Conservation (phyloP, 805 yeast species). For the Candida oleophila region DNA sequence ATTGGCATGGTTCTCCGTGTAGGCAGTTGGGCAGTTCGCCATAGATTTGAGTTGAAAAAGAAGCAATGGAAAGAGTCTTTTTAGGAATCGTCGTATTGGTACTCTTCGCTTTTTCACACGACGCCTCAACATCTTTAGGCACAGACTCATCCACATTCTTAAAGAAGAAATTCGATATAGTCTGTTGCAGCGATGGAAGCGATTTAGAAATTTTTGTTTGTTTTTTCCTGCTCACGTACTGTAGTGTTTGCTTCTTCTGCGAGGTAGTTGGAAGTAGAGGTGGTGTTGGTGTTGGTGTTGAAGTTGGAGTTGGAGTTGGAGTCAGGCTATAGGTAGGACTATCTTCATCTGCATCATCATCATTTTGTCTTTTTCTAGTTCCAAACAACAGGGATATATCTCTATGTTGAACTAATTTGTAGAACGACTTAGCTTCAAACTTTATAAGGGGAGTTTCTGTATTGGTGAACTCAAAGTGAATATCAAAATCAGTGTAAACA, state of each 20-base stretch:
- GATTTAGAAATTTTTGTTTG: conserved; percentile 3
- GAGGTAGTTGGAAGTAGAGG: not conserved
- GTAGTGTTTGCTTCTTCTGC: conserved; percentile 10
- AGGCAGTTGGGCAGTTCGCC: conserved; percentile 27
- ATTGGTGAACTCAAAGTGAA: conserved; percentile 3
- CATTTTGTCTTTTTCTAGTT: conserved; percentile 8
- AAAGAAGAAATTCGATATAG: conserved; percentile 25
- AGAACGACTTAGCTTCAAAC: conserved; percentile 55
- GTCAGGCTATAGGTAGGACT: not conserved
- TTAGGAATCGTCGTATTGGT: not conserved
- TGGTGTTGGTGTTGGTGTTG: not conserved
- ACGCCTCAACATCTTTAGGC: not conserved
- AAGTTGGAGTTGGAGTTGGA: not conserved
- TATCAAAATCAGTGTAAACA: conserved; percentile 63
- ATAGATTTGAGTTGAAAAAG: conserved; percentile 15
- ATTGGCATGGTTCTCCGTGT: conserved; percentile 24
- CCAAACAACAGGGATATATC: conserved; percentile 35
- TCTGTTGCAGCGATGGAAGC: conserved; percentile 13
- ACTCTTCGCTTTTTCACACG: not conserved
- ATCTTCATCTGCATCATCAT: not conserved
- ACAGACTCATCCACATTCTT: conserved; percentile 2
- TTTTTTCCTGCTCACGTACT: conserved; percentile 20
- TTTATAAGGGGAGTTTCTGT: conserved; percentile 22
- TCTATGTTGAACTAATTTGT: conserved; percentile 32
- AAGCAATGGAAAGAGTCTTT: conserved; percentile 6